Conservation (phyloP, 2,329 filamentous ascomycete species). For the Furcasterigmium sp. region DNA sequence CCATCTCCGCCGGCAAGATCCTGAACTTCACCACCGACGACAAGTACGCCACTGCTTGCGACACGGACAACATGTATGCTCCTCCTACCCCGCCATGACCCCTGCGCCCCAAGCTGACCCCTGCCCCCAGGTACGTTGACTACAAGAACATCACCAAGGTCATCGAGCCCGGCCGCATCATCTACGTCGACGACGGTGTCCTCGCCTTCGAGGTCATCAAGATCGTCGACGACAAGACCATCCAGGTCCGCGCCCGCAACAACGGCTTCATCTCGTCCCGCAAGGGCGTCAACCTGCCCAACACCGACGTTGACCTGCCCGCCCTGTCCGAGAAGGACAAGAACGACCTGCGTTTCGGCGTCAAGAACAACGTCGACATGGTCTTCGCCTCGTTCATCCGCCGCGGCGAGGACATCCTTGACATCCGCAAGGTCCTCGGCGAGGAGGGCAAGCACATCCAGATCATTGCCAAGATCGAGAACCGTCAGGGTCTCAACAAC, state of each 20-base stretch:
- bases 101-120: not conserved
- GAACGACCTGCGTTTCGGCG: slow-evolving; percentile 86
- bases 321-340: slow-evolving; percentile 98
- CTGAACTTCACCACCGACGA: slow-evolving; percentile 98
- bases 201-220: slow-evolving; percentile 92
- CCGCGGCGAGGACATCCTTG: slow-evolving; percentile 82
- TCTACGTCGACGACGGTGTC: slow-evolving; percentile 98
- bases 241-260: slow-evolving; percentile 85
- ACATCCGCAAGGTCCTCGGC: slow-evolving; percentile 88
- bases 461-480: slow-evolving; percentile 99
- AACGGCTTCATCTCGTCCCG: slow-evolving; percentile 98
- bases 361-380: slow-evolving; percentile 99
- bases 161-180: slow-evolving; percentile 81
- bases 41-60: slow-evolving; percentile 75
- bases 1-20: slow-evolving; percentile 76
- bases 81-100: slow-evolving; percentile 1
- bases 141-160: slow-evolving; percentile 99
- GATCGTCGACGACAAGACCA: slow-evolving; percentile 81
- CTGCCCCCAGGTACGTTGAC: slow-evolving; percentile 74
- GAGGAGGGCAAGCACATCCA: slow-evolving; percentile 93
- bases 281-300: slow-evolving; percentile 98
- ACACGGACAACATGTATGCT: slow-evolving; percentile 87
- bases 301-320: slow-evolving; percentile 96
- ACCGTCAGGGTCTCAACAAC: slow-evolving; percentile 99
- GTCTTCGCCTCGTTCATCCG: slow-evolving; percentile 98